Base-by-base conservation (phyloP, 371 early-diverging fungal species). In the Mucor lusitanicus region DNA sequence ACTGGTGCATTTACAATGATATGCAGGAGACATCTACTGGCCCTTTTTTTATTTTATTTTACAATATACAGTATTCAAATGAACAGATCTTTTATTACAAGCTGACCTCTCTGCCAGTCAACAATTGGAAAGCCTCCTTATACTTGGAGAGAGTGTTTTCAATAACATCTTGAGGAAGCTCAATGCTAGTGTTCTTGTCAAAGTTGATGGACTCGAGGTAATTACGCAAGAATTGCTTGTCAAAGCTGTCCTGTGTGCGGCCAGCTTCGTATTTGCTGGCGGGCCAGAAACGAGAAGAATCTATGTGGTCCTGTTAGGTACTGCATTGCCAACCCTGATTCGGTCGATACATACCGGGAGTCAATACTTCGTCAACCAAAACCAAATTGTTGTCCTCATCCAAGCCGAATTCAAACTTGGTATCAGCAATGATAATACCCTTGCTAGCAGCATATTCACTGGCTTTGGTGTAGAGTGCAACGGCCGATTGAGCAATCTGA, bases 251-350 rank as follows among this genome's bases (percentile, higher is more conserved):
- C 77, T 98, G 99, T 13, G 85, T 73, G 64, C 84, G 74, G 13
- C 98, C 99, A 21, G 90, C 85, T 67, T 86, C 84, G 78, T 97
- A 98, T 48, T 80, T 70, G 50, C 83, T 80, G 33, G 90, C 89
- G 15, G 95, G 95, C 99, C 99, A 99, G 88, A 97, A 99, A 21
- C 99, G 85, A 33, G 97, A 97, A 50, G 98, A 99, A 68, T 99
- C 99, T 90, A 64, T 12, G 46, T 11, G 40, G 40, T 25, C 28
- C 33, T 30, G 25, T 56, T 40, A 23, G 17, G 48, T 3, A 27
- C 6, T 13, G 27, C 23, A 9, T 27, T 53, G 9, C 13, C 5
- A 15, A 27, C 13, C 13, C 23, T 15, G 0, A 0, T 27, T 25
- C 53, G 13, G 9, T 46, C 3, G 0, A 30, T n/a, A 19, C 44